Conservation (phyloP, 345 rosid genomes). For the Noccaea bulbosa region DNA sequence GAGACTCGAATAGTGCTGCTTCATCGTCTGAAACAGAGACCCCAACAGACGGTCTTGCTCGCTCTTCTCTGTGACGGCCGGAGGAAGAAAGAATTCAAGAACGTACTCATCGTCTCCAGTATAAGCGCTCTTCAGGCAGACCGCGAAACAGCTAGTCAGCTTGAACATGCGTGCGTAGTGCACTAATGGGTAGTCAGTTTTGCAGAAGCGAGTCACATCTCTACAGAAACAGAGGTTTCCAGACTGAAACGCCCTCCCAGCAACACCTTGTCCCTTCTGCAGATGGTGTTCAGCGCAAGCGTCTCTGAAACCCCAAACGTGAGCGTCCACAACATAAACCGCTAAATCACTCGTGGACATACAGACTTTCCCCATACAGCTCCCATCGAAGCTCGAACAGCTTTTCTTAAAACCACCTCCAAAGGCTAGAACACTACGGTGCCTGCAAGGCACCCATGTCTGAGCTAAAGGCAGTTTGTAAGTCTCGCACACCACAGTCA, state of each 20-base stretch:
- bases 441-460: conserved; percentile 98
- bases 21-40: conserved; percentile 75
- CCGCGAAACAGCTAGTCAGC: conserved; percentile 73
- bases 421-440: conserved; percentile 73
- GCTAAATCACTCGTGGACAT: conserved; percentile 94
- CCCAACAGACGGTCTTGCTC: conserved; percentile 67
- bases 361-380: conserved; percentile 87
- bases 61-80: conserved; percentile 45
- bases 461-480: conserved; percentile 93
- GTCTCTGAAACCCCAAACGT: conserved; percentile 92
- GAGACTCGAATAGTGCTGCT: conserved; percentile 76
- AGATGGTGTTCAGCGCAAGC: conserved; percentile 97
- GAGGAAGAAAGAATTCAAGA: conserved; percentile 87
- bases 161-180: conserved; percentile 95
- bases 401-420: conserved; percentile 93
- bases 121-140: conserved; percentile 71
- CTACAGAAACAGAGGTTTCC: conserved; percentile 73
- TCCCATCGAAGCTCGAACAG: conserved; percentile 86
- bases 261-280: conserved; percentile 94
- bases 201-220: conserved; percentile 76
- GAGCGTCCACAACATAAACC: conserved; percentile 83
- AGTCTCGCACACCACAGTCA: conserved; percentile 82
- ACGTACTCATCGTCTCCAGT: conserved; percentile 89
- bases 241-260: conserved; percentile 83
- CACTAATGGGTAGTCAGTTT: conserved; percentile 89